Evolutionary conservation across 78 protist species (phyloP).

Genomic region (Dictyostelium firmibasis): DNA sequence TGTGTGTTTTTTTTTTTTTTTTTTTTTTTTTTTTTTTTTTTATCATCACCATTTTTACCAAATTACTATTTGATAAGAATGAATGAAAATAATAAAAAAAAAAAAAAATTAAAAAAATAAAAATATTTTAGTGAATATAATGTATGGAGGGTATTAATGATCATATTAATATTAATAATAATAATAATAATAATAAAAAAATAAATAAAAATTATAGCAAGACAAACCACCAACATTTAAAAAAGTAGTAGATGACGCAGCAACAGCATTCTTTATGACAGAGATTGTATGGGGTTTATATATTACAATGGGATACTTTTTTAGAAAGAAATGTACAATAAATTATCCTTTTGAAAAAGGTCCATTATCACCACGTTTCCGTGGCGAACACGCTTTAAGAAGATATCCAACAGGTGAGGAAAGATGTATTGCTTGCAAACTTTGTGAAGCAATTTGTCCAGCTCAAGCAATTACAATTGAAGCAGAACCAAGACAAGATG

Average conservation of each 20-base stretch:
- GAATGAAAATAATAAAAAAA: neutral
- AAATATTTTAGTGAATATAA: too few relatives aligned
- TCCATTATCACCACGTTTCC: constrained; percentile 91
- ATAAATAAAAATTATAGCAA: constrained; percentile 8
- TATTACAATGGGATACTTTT: constrained; percentile 81
- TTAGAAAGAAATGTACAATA: constrained; percentile 83
- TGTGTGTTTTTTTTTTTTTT: too few relatives aligned
- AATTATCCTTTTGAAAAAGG: constrained; percentile 96
- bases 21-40: neutral
- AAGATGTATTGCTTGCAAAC: constrained; percentile 95
- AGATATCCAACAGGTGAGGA: constrained; percentile 91
- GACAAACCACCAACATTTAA: constrained; percentile 57
- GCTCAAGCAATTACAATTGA: constrained; percentile 97
- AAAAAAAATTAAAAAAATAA: neutral
- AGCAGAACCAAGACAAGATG: constrained; percentile 94
- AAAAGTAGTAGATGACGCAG: constrained; percentile 74
- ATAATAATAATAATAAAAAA: neutral
- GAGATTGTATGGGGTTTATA: constrained; percentile 77
- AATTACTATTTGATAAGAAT: neutral
- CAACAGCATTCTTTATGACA: constrained; percentile 71
- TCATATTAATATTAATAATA: neutral
- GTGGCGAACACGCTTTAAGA: constrained; percentile 97
- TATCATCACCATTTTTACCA: neutral
- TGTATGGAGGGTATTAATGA: neutral
- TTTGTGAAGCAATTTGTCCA: constrained; percentile 96